Conservation (phyloP, 2,329 filamentous ascomycete species). For the Tricladium varicosporioides region DNA sequence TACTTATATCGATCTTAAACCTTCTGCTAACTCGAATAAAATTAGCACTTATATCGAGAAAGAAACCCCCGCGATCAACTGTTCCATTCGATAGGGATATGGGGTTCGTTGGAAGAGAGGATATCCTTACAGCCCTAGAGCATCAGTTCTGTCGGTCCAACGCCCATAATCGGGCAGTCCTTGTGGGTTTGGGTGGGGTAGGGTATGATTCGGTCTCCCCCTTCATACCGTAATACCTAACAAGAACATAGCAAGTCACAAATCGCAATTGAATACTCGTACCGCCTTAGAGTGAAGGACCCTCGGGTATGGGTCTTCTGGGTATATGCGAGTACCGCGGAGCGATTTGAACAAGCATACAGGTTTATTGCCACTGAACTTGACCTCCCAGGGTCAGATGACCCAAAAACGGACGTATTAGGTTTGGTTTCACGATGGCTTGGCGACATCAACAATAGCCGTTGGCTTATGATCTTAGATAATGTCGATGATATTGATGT, state of each 20-base stretch:
- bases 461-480: conserved; percentile 26
- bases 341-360: conserved; percentile 20
- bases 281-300: conserved; percentile 24
- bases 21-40: too few relatives aligned
- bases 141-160: conserved; percentile 1
- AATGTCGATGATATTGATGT: conserved; percentile 21
- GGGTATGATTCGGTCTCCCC: conserved; percentile 8
- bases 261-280: conserved; percentile 38
- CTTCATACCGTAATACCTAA: not conserved
- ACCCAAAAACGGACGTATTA: conserved; percentile 20
- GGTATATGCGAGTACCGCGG: conserved; percentile 26
- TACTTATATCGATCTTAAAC: not conserved
- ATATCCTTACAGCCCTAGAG: conserved; percentile 8
- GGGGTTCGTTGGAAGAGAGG: conserved; percentile 14
- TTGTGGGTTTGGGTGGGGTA: conserved; percentile 18
- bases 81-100: conserved; percentile 14
- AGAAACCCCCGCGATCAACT: conserved; percentile 8
- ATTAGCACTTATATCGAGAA: too few relatives aligned
- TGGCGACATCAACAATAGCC: conserved; percentile 11
- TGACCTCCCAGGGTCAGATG: conserved; percentile 11
- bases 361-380: conserved; percentile 18
- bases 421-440: conserved; percentile 23
- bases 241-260: conserved; percentile 36
- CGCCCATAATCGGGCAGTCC: conserved; percentile 13
- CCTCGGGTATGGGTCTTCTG: conserved; percentile 36